Conservation (phyloP, 352 stramenopile genomes). For the Phytophthora cactorum region DNA sequence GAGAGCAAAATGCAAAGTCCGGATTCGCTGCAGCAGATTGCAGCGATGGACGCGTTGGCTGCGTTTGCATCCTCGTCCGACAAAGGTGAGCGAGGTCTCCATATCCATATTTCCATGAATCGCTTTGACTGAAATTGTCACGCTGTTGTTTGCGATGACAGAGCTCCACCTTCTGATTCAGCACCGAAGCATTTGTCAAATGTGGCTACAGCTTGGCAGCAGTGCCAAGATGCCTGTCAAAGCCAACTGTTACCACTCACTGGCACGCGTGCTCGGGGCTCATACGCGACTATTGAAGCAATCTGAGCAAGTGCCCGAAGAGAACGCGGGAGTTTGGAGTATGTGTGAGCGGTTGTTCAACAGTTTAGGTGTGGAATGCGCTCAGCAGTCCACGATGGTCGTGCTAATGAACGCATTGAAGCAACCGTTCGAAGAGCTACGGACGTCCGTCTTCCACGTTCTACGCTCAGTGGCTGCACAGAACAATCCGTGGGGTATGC, state of each 20-base stretch:
- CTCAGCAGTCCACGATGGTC: conserved; percentile 60
- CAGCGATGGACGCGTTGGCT: conserved; percentile 83
- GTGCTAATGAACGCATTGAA: conserved; percentile 81
- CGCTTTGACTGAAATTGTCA: conserved; percentile 1
- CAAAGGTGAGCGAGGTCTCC: conserved; percentile 53
- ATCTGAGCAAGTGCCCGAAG: conserved; percentile 41
- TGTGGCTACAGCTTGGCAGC: conserved; percentile 59
- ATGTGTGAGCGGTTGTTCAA: conserved; percentile 73
- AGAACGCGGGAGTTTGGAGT: conserved; percentile 73
- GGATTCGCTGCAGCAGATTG: conserved; percentile 78
- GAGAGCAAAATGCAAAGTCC: conserved; percentile 70
- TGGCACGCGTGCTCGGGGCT: conserved; percentile 62
- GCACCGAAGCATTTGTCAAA: conserved; percentile 67
- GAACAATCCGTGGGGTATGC: conserved; percentile 81
- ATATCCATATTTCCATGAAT: background rate
- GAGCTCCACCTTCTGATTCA: conserved; percentile 79
- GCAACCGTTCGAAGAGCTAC: conserved; percentile 86
- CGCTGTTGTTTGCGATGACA: conserved; percentile 23
- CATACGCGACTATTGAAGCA: conserved; percentile 51
- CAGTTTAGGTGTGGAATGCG: conserved; percentile 59
- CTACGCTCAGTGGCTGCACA: conserved; percentile 83
- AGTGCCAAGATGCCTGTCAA: conserved; percentile 81
- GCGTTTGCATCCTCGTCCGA: conserved; percentile 82
- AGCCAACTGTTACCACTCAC: conserved; percentile 71
- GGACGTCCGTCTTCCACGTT: conserved; percentile 74